Conservation (phyloP, 495 filamentous ascomycete genomes). For the Aspergillus bridgeri region DNA sequence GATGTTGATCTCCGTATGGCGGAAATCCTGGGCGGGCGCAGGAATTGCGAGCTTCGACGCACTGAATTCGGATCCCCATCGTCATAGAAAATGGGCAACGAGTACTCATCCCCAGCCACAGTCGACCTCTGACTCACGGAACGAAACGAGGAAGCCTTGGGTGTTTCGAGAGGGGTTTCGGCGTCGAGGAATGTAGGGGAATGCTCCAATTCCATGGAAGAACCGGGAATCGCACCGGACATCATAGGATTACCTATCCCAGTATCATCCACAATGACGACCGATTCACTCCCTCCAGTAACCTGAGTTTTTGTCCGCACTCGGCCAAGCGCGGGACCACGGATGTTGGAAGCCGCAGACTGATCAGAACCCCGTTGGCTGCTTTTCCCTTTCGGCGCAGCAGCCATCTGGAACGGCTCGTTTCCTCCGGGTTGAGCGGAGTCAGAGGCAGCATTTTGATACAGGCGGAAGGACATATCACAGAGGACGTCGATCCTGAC, state of each 20-base stretch:
- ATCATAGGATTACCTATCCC: slow-evolving; percentile 36
- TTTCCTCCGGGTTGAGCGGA: slow-evolving; percentile 8
- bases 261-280: slow-evolving; percentile 75
- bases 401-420: slow-evolving; percentile 6
- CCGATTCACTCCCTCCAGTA: slow-evolving; percentile 77
- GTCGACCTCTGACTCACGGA: slow-evolving; percentile 24
- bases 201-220: slow-evolving; percentile 5
- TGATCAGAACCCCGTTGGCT: background rate
- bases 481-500: slow-evolving; percentile 72
- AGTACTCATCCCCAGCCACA: slow-evolving; percentile 26
- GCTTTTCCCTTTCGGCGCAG: slow-evolving; percentile 5
- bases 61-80: slow-evolving; percentile 16
- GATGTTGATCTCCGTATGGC: slow-evolving; percentile 33
- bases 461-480: slow-evolving; percentile 69
- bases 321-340: slow-evolving; percentile 6
- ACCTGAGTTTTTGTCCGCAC: slow-evolving; percentile 54
- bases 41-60: slow-evolving; percentile 15
- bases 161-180: slow-evolving; percentile 13
- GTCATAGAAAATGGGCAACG: slow-evolving; percentile 35
- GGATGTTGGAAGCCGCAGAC: background rate
- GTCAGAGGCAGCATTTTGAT: slow-evolving; percentile 29
- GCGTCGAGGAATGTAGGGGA: slow-evolving; percentile 12
- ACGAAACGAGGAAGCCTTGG: slow-evolving; percentile 19
- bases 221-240: slow-evolving; percentile 29
- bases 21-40: slow-evolving; percentile 16